Percentiles rank a stretch among this genome's conserved stretches.
These are phyloP conservation scores for Sclerotinia subarctica DNA, from an alignment of 2,329 filamentous ascomycete genomes.

Conservation along the genomic window DNA sequence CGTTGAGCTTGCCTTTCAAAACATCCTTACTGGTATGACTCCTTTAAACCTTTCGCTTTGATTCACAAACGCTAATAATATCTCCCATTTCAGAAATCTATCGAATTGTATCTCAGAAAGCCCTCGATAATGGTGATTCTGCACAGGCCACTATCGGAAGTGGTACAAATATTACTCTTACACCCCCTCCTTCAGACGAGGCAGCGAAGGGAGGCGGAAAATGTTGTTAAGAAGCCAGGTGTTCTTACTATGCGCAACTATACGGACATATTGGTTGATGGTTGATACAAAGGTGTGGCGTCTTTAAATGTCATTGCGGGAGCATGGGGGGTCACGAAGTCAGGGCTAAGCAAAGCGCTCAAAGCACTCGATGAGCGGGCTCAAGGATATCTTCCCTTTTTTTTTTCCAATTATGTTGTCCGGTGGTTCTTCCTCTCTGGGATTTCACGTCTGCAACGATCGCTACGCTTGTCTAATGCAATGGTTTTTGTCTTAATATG, in stretches of 20 bases:
- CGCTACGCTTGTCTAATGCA: conserved; percentile 27
- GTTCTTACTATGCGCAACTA: conserved; percentile 22
- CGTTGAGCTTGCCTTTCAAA: conserved; percentile 98
- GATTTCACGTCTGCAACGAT: conserved; percentile 32
- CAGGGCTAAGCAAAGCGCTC: conserved; percentile 21
- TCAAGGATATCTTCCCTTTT: conserved; percentile 21
- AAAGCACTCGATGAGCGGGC: conserved; percentile 21
- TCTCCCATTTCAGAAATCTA: conserved; percentile 75
- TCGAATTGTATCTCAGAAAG: conserved; percentile 97
- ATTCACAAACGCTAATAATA: conserved; percentile 18
- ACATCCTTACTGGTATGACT: conserved; percentile 87
- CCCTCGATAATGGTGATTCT: conserved; percentile 83
- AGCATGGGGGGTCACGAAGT: conserved; percentile 26
- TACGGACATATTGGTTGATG: conserved; percentile 27
- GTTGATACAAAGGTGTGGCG: conserved; percentile 31
- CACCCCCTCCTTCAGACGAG: conserved; percentile 73
- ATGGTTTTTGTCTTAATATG: conserved; percentile 21
- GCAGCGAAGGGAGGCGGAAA: conserved; percentile 70
- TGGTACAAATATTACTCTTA: conserved; percentile 81
- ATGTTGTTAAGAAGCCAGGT: conserved; percentile 62
- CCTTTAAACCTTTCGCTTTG: neutral
- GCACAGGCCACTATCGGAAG: conserved; percentile 75
- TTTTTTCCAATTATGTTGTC: conserved; percentile 24
- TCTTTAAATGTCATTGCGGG: conserved; percentile 25
- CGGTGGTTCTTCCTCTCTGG: conserved; percentile 26